Evolutionary conservation across 139 green algal genomes (phyloP), one percentile per base, ranked within the genome.

Genomic region (Edaphochlamys debaryana): DNA sequence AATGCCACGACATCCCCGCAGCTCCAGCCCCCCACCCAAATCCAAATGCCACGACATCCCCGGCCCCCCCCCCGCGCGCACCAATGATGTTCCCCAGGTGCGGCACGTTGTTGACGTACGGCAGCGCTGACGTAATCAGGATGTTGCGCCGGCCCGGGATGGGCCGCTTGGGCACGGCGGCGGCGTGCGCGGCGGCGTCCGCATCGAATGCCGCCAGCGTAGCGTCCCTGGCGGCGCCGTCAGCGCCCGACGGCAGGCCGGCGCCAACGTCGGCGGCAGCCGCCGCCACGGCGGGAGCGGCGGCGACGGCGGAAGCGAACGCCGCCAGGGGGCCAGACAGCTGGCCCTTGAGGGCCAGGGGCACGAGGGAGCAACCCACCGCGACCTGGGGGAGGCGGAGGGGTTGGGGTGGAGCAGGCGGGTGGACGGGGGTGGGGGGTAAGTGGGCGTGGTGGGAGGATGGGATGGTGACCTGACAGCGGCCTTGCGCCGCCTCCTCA

Each of bases 21-120:
- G 15, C 48, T 54, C 52, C 52, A 4, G 17, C 52, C 52, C 52
- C 56, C 19, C 56, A 23, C 56, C 22, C 22, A 54, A 17, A 58
- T 17, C 13, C 50, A 17, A 13, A 58, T 17, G 84, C 96, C 45
- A 54, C 45, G 45, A 13, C 45, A 6, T 2, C 56, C 17, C 25
- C 23, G 56, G 25, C 56, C 56, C 56, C 56, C 20, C 56, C 56
- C 17, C 22, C 56, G 56, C 23, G 25, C 48, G 23, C 56, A 63
- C 96, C 97, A 62, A 99, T 98, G 89, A 99, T 99, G 94, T 99
- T 99, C 69, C 97, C 97, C 67, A 99, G 92, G 85, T 99, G 97
- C 0, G 97, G 97, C 73, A 99, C 96, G 86, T 99, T 99, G 91
- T 99, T 99, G n/a, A 99, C 97, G 80, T 99, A 99, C 1, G 97